phyloP scores from a whole-genome alignment of 148 eudicot species.

The Rhododendron ovatum region DNA sequence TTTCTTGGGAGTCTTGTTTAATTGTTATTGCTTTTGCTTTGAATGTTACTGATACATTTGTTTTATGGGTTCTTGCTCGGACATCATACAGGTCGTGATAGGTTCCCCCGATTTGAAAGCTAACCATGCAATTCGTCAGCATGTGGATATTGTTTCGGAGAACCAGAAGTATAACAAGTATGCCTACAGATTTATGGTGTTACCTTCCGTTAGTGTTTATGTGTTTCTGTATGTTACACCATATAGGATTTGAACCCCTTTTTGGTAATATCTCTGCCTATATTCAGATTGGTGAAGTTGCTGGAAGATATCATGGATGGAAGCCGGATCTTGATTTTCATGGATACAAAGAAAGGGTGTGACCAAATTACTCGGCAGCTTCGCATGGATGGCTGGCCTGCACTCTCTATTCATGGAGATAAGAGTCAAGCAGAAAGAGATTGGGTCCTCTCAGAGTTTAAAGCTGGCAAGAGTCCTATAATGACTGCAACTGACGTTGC shows the following conservation, averaged over 20 bases:
- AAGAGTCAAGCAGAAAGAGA: slow-evolving; percentile 98
- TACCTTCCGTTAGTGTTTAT: background rate
- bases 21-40: background rate
- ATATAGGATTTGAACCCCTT: background rate
- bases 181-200: background rate
- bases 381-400: slow-evolving; percentile 98
- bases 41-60: slow-evolving; percentile 3
- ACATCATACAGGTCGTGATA: slow-evolving; percentile 59
- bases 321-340: slow-evolving; percentile 86
- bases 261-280: slow-evolving; percentile 7
- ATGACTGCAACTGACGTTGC: slow-evolving; percentile 99
- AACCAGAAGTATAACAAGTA: slow-evolving; percentile 93
- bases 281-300: slow-evolving; percentile 73
- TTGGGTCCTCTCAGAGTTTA: slow-evolving; percentile 97
- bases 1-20: slow-evolving; percentile 21
- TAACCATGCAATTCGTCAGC: slow-evolving; percentile 90
- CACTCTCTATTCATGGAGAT: slow-evolving; percentile 97
- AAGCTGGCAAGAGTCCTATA: slow-evolving; percentile 95
- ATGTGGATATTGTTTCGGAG: slow-evolving; percentile 86
- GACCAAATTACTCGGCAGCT: slow-evolving; percentile 94
- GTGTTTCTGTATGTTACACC: background rate
- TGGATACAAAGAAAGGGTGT: slow-evolving; percentile 98
- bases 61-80: slow-evolving; percentile 6
- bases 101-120: slow-evolving; percentile 93
- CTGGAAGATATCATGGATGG: slow-evolving; percentile 99